Conservation (phyloP, 805 yeast species). For the Kuraishia hungarica region DNA sequence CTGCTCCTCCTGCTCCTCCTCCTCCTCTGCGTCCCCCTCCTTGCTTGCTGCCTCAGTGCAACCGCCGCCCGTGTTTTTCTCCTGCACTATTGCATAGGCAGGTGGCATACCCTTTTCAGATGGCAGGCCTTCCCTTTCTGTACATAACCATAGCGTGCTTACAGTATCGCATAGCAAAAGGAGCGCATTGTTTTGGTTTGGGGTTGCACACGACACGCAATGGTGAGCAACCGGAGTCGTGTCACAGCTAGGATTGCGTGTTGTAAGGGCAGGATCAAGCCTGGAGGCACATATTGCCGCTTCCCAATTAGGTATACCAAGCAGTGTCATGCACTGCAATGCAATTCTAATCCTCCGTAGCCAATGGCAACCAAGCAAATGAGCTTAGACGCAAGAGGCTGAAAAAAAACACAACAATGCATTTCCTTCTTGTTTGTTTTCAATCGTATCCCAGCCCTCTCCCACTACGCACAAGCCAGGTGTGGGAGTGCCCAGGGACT, state of each 20-base stretch:
- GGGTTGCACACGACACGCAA: background rate
- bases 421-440: background rate
- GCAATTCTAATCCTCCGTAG: background rate
- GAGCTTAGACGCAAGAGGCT: background rate
- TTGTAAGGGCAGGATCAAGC: background rate
- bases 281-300: background rate
- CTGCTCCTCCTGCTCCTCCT: too few relatives aligned
- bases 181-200: background rate
- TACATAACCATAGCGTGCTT: background rate
- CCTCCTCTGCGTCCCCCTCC: background rate
- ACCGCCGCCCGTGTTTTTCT: background rate
- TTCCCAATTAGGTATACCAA: background rate
- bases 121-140: background rate
- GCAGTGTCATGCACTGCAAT: background rate
- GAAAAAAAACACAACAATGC: background rate
- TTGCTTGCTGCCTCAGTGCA: background rate
- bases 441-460: background rate
- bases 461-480: background rate
- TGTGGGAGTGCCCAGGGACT: background rate
- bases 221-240: background rate
- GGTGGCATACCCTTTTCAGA: background rate
- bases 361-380: background rate
- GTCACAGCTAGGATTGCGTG: background rate
- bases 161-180: background rate
- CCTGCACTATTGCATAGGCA: background rate